Percentiles rank a stretch among this genome's conserved stretches.
Conservation (phyloP, 2,329 filamentous ascomycete species). For the Paramyrothecium sp. region DNA sequence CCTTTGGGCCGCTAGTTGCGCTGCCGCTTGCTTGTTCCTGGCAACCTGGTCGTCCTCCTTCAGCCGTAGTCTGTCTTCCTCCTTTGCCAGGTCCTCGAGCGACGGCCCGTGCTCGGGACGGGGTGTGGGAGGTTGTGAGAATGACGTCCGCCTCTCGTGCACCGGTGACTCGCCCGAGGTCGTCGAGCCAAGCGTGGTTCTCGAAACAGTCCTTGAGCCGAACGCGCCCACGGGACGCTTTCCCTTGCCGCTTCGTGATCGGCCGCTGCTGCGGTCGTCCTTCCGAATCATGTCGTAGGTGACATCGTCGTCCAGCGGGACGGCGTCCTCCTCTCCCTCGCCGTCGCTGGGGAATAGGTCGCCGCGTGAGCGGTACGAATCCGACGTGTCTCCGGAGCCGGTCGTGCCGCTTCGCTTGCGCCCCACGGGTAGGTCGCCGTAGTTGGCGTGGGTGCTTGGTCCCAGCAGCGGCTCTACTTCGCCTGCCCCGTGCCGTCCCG, state of each 20-base stretch:
- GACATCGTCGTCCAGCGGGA: constrained; percentile 92
- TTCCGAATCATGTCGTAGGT: constrained; percentile 77
- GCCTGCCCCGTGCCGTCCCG: constrained; percentile 50
- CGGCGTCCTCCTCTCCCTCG: constrained; percentile 85
- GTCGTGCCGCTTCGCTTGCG: constrained; percentile 72
- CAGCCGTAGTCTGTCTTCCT: constrained; percentile 49
- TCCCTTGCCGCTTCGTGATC: constrained; percentile 57
- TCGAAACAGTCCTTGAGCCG: constrained; percentile 53
- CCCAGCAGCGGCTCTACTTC: constrained; percentile 71
- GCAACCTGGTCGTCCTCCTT: constrained; percentile 55
- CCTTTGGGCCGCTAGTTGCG: constrained; percentile 46
- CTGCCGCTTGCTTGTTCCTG: constrained; percentile 51
- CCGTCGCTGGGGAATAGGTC: constrained; percentile 88
- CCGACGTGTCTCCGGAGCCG: constrained; percentile 77
- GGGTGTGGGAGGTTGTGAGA: constrained; percentile 29
- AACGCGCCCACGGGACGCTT: constrained; percentile 44
- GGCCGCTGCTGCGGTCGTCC: constrained; percentile 67
- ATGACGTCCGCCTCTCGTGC: constrained; percentile 18
- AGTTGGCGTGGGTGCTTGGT: constrained; percentile 26
- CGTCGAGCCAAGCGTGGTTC: constrained; percentile 53
- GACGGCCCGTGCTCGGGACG: constrained; percentile 41
- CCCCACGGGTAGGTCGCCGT: constrained; percentile 25
- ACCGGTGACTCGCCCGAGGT: constrained; percentile 31
- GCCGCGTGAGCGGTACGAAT: constrained; percentile 82
- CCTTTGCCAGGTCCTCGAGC: constrained; percentile 49